phyloP scores from a whole-genome alignment of 2,329 filamentous ascomycete genomes.

The Kalaharituber pfeilii region DNA sequence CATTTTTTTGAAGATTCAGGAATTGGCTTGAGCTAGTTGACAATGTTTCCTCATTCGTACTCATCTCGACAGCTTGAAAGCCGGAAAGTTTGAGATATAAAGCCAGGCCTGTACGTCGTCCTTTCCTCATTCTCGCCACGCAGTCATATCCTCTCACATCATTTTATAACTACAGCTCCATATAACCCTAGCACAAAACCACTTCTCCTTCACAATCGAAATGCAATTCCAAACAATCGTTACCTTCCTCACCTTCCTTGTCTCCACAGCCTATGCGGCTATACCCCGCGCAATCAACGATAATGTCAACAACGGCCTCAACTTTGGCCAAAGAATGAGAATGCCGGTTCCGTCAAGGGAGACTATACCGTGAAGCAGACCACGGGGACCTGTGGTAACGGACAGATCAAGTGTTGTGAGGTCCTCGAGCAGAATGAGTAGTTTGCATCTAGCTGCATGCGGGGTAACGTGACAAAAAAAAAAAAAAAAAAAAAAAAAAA shows the following conservation, averaged over 20 bases:
- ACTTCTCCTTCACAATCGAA: background rate
- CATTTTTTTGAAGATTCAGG: no score
- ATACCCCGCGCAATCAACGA: background rate
- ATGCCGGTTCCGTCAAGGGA: slow-evolving; percentile 8
- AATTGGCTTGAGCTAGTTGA: no score
- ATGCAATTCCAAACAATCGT: background rate
- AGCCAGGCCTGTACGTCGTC: no score
- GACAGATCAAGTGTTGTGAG: slow-evolving; percentile 15
- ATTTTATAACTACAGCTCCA: no score
- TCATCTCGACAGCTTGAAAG: no score
- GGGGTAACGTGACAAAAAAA: no score
- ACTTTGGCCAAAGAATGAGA: slow-evolving; percentile 9
- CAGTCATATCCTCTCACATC: no score
- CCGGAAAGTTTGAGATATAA: no score
- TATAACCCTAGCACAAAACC: no score
- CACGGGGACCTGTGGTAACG: slow-evolving; percentile 12
- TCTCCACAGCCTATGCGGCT: background rate
- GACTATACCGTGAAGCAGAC: slow-evolving; percentile 14
- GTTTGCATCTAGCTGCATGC: background rate
- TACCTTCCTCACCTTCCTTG: background rate
- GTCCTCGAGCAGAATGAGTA: slow-evolving; percentile 10
- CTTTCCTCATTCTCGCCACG: no score
- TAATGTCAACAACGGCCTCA: slow-evolving; percentile 9
- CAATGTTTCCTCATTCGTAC: no score
- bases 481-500: no score